A percentile compares a stretch with the other conserved stretches of the same genome.
phyloP scores from a whole-genome alignment of 768 basidiomycete species.

The Artomyces pyxidatus region DNA sequence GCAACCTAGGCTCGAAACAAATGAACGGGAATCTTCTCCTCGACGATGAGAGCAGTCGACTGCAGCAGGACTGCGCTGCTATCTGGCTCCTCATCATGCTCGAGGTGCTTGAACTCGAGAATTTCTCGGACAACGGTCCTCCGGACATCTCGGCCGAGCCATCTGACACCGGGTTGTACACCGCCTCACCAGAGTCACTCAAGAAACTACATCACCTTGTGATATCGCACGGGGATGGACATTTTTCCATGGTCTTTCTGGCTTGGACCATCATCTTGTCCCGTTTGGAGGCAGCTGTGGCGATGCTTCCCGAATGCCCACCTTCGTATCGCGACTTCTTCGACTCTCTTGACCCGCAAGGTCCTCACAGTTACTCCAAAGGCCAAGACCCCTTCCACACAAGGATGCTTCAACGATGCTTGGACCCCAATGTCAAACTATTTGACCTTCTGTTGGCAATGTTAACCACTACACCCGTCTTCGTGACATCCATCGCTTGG shows the following conservation, averaged over 20 bases:
- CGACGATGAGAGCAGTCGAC: slow-evolving; percentile 63
- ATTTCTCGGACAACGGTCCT: slow-evolving; percentile 41
- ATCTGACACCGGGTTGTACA: slow-evolving; percentile 42
- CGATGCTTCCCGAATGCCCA: slow-evolving; percentile 44
- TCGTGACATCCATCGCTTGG: slow-evolving; percentile 68
- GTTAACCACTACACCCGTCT: slow-evolving; percentile 64
- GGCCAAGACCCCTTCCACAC: slow-evolving; percentile 47
- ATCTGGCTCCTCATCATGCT: slow-evolving; percentile 75
- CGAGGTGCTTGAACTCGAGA: slow-evolving; percentile 77
- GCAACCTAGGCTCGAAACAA: slow-evolving; percentile 59
- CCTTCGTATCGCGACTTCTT: slow-evolving; percentile 48
- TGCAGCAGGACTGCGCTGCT: slow-evolving; percentile 59
- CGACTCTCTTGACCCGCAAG: slow-evolving; percentile 38
- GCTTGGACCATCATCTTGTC: slow-evolving; percentile 84
- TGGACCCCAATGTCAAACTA: slow-evolving; percentile 52
- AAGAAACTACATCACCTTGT: slow-evolving; percentile 63
- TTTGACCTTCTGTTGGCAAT: slow-evolving; percentile 49
- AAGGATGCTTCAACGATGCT: slow-evolving; percentile 49
- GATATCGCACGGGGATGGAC: slow-evolving; percentile 47
- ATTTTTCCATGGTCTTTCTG: slow-evolving; percentile 64
- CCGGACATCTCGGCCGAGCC: slow-evolving; percentile 48
- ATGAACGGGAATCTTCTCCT: slow-evolving; percentile 55
- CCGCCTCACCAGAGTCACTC: slow-evolving; percentile 53
- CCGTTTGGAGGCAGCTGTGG: slow-evolving; percentile 40
- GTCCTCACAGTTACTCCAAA: slow-evolving; percentile 38